phyloP scores from a whole-genome alignment of 2,329 filamentous ascomycete genomes.

The Trichoderma sp. region DNA sequence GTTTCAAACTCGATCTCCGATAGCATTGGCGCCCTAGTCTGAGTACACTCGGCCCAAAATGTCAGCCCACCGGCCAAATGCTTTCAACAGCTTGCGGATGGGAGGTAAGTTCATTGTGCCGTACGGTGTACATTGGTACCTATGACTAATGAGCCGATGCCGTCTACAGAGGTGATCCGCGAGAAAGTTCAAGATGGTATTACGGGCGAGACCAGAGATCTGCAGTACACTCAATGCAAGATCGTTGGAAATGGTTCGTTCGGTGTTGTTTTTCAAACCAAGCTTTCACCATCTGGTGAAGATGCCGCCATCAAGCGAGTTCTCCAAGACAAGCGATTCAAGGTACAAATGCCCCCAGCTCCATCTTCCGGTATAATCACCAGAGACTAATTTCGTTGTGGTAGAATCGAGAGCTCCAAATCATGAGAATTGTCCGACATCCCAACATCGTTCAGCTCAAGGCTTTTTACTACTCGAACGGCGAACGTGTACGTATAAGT shows the following conservation, averaged over 20 bases:
- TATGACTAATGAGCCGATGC: not conserved
- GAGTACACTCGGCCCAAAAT: constrained; percentile 47
- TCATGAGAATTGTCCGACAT: constrained; percentile 98
- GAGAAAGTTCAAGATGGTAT: constrained; percentile 99
- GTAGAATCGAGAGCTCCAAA: constrained; percentile 97
- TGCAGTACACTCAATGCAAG: constrained; percentile 99
- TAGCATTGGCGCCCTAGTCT: constrained; percentile 30
- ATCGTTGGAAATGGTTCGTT: constrained; percentile 99
- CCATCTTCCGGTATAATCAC: not conserved
- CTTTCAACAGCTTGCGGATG: constrained; percentile 87
- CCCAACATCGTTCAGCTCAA: constrained; percentile 99
- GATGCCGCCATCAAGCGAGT: constrained; percentile 99
- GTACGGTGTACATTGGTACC: not conserved
- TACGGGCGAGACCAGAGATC: constrained; percentile 92
- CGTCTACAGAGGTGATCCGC: constrained; percentile 78
- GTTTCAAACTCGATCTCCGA: constrained; percentile 26
- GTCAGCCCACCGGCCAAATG: constrained; percentile 89
- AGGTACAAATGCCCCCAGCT: constrained; percentile 56
- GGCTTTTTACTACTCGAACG: constrained; percentile 99
- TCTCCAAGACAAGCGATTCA: constrained; percentile 98
- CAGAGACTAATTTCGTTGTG: constrained; percentile 20
- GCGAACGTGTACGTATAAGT: constrained; percentile 70
- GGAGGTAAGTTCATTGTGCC: constrained; percentile 69
- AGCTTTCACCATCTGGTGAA: constrained; percentile 94
- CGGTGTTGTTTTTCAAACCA: constrained; percentile 98